Conservation (phyloP, 306 rosid species). For the Cajanus cajan region DNA sequence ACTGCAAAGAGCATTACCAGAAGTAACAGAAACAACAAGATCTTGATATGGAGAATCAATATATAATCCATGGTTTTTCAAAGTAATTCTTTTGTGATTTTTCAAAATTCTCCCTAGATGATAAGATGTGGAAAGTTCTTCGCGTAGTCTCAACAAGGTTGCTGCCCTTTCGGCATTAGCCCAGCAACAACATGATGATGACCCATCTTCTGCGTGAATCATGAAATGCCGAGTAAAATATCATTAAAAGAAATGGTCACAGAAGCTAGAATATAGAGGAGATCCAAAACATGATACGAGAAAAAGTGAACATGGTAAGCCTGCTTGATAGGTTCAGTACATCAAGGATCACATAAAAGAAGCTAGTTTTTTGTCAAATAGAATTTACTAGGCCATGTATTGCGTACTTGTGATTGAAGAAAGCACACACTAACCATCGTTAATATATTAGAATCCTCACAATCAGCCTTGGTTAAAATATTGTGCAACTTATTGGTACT, state of each 20-base stretch:
- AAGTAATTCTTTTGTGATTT: constrained; percentile 52
- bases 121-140: constrained; percentile 39
- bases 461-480: neutral
- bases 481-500: neutral
- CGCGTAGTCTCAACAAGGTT: constrained; percentile 67
- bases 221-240: neutral
- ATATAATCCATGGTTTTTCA: constrained; percentile 61
- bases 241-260: neutral
- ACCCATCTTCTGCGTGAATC: constrained; percentile 74
- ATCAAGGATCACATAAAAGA: neutral
- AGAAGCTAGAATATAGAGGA: neutral
- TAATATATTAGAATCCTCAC: constrained; percentile 10
- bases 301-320: neutral
- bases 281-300: neutral
- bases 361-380: neutral
- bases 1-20: constrained; percentile 49
- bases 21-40: constrained; percentile 50
- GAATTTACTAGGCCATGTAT: neutral
- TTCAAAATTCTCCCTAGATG: constrained; percentile 62
- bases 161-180: constrained; percentile 77
- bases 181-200: constrained; percentile 85
- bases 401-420: neutral
- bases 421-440: neutral
- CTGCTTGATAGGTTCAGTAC: neutral
- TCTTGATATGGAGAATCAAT: constrained; percentile 62